Percentiles rank a stretch among this genome's conserved stretches.
Evolutionary conservation across 1,284 basidiomycete species (phyloP).

Genomic region (Paramarasmius palmivorus): DNA sequence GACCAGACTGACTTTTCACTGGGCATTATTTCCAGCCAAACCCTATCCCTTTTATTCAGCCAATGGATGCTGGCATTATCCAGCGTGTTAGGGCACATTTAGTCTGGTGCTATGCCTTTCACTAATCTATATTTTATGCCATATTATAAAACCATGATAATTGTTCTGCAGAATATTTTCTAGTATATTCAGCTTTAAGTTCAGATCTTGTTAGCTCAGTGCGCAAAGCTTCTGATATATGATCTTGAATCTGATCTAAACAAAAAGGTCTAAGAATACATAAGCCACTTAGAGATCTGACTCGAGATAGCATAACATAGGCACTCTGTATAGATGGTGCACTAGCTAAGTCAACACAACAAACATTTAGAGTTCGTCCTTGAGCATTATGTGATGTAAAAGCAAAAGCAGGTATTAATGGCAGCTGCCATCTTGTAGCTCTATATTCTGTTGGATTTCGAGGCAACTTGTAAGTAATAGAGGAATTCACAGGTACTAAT

Average conservation of each 20-base stretch:
- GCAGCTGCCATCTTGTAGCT: slow-evolving; percentile 18
- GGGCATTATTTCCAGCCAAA: no score
- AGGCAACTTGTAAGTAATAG: no score
- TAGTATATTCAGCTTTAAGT: no score
- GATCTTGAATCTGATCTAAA: slow-evolving; percentile 10
- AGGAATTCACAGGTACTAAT: no score
- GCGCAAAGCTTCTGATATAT: slow-evolving; percentile 13
- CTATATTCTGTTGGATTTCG: slow-evolving; percentile 8
- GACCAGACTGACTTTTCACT: no score
- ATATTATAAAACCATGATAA: no score
- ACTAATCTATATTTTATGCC: no score
- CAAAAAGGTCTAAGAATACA: slow-evolving; percentile 13
- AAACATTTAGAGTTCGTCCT: slow-evolving; percentile 18
- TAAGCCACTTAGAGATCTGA: slow-evolving; percentile 4
- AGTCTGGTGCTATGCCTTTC: no score
- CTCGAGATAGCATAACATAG: slow-evolving; percentile 4
- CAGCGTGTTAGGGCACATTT: no score
- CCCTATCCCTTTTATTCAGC: no score
- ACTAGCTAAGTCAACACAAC: slow-evolving; percentile 21
- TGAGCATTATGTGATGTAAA: slow-evolving; percentile 24
- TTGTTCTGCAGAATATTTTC: no score
- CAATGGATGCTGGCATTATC: no score
- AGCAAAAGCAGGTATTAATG: slow-evolving; percentile 20
- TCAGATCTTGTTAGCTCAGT: neutral
- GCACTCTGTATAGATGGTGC: slow-evolving; percentile 15